Conservation (phyloP, 2,329 filamentous ascomycete species). For the Knufia fluminis region DNA sequence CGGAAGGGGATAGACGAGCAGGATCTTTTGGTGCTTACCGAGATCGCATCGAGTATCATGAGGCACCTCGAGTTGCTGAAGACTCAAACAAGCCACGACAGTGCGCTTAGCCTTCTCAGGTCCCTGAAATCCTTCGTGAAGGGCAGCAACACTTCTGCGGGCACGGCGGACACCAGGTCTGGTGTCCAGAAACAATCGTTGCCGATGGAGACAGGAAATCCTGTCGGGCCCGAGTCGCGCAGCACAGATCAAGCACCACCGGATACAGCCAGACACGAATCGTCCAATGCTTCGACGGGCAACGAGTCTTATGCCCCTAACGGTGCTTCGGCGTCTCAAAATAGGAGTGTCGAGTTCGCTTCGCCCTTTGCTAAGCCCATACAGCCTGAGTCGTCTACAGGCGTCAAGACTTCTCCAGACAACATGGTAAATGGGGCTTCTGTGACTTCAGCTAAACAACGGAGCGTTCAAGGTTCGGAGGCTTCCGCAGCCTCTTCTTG, state of each 20-base stretch:
- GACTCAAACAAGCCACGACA: constrained; percentile 42
- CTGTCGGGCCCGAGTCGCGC: neutral
- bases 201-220: neutral
- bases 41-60: constrained; percentile 48
- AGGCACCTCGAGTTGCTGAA: constrained; percentile 51
- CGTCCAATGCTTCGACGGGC: neutral
- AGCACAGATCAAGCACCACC: neutral
- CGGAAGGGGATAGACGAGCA: constrained; percentile 40
- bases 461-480: neutral
- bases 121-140: constrained; percentile 47
- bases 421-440: neutral
- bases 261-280: neutral
- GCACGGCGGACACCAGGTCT: neutral
- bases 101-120: constrained; percentile 44
- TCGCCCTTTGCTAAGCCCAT: neutral
- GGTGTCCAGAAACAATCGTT: neutral
- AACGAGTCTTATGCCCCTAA: neutral
- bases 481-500: neutral
- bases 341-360: neutral
- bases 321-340: neutral
- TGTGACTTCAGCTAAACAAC: neutral
- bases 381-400: neutral
- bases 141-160: constrained; percentile 15
- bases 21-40: constrained; percentile 46
- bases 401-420: neutral